Base-by-base conservation (phyloP, 83 land plant species). In the Thuja plicata region DNA sequence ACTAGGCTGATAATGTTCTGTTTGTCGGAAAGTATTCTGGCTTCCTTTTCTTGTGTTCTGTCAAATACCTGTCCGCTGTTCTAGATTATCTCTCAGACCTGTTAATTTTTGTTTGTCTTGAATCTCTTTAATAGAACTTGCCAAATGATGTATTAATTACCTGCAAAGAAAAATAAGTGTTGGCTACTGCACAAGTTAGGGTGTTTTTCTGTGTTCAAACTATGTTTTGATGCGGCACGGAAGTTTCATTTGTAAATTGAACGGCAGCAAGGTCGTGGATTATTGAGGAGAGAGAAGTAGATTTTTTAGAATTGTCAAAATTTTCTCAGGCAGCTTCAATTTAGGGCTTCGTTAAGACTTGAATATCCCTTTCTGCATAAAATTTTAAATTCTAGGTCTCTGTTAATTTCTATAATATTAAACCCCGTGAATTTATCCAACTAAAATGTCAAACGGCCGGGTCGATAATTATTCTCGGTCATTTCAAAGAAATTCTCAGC, bases 401-500 rank as follows among this genome's bases (percentile, higher is more conserved):
- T 41, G 55, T 21, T 45, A 41, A 12, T 45, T 10, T 46, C 85
- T n/a, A 40, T 15, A 10, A 83, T 83, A 83, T 83, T 34, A 45
- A 27, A 46, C 55, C 54, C 30, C 48, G 10, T 41, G 12, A 46
- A 19, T 40, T 40, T 15, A 40, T 40, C n/a, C 24, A 46, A 43
- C 45, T 41, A 83, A 83, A 45, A 83, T 83, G 85, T 30, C 54
- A 6, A 83, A 83, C 12, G 85, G 85, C 17, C 55, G 85, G 11
- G 85, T 9, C 27, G 85, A 43, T 6, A 46, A 48, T 30, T 45
- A 12, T 10, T 46, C 30, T 83, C 55, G 27, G 16, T 30, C 55
- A 46, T 83, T 83, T n/a, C 85, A 83, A n/a, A 46, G 55, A 46
- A 83, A 46, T 83, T 30, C 55, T 41, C 84, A 80, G 16, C 55